These are phyloP conservation scores for Microcyclospora tardicrescens DNA, from an alignment of 2,329 filamentous ascomycete species.

Conservation along the genomic window DNA sequence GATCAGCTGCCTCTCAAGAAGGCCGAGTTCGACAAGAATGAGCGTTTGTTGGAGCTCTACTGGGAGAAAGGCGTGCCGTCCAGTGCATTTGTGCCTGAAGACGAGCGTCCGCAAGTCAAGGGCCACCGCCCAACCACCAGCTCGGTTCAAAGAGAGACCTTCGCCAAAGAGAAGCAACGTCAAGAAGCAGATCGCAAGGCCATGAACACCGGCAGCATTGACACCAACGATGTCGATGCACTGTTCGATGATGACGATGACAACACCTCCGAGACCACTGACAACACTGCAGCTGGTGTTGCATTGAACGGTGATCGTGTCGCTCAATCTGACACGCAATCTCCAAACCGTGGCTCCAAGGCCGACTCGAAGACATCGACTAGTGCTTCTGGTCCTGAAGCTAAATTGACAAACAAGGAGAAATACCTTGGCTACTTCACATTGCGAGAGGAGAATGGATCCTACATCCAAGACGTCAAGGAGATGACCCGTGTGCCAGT, in stretches of 20 bases:
- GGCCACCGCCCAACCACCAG: constrained; percentile 39
- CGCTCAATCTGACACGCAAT: constrained; percentile 89
- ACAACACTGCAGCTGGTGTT: constrained; percentile 70
- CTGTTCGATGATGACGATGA: constrained; percentile 71
- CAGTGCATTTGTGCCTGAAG: constrained; percentile 89
- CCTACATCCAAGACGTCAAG: constrained; percentile 95
- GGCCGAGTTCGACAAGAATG: constrained; percentile 97
- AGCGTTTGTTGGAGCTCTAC: constrained; percentile 86
- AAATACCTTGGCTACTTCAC: constrained; percentile 87
- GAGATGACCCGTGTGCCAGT: constrained; percentile 98
- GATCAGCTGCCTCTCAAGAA: constrained; percentile 97
- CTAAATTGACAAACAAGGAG: constrained; percentile 80
- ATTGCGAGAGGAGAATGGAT: constrained; percentile 79
- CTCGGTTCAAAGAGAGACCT: constrained; percentile 68
- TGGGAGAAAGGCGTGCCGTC: constrained; percentile 99
- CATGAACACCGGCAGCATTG: constrained; percentile 88
- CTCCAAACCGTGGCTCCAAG: constrained; percentile 72
- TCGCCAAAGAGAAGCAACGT: constrained; percentile 67
- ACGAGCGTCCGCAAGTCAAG: constrained; percentile 75
- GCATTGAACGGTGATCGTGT: constrained; percentile 71
- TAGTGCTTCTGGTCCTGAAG: constrained; percentile 56
- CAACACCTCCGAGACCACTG: constrained; percentile 68
- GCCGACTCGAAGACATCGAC: constrained; percentile 86
- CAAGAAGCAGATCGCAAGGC: constrained; percentile 87
- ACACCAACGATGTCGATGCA: constrained; percentile 85